Evolutionary conservation across 2,329 filamentous ascomycete genomes (phyloP).

Genomic region (Alternaria longipes): DNA sequence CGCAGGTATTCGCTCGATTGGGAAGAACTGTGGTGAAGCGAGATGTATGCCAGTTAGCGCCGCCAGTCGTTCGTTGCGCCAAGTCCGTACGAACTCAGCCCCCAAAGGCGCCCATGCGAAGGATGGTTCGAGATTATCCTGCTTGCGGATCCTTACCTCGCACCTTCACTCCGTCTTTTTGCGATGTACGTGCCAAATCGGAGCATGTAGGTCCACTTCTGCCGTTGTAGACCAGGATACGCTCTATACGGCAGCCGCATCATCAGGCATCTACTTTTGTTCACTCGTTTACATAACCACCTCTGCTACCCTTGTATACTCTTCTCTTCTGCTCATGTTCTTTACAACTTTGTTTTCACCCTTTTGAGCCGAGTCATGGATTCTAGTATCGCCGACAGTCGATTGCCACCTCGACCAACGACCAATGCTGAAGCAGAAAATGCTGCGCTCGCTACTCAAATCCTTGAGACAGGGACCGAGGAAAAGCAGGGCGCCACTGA

Average conservation of each 20-base stretch:
- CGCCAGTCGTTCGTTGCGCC: background rate
- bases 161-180: background rate
- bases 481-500: conserved; percentile 6
- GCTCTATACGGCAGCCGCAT: background rate
- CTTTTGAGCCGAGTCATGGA: conserved; percentile 6
- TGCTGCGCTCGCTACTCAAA: conserved; percentile 9
- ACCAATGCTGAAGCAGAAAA: conserved; percentile 9
- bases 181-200: background rate
- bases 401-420: conserved; percentile 12
- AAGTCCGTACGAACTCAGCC: background rate
- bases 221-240: background rate
- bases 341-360: background rate
- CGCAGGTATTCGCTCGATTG: conserved; percentile 28
- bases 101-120: background rate
- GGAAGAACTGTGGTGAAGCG: conserved; percentile 19
- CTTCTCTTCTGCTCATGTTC: background rate
- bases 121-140: background rate
- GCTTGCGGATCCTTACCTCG: background rate
- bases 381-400: background rate
- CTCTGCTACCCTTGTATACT: background rate
- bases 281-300: background rate
- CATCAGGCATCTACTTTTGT: conserved; percentile 22
- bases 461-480: conserved; percentile 1
- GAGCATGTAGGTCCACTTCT: background rate
- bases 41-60: conserved; percentile 15